phyloP scores from a whole-genome alignment of 169 alveolate species.

The Plasmodium vinckei region DNA sequence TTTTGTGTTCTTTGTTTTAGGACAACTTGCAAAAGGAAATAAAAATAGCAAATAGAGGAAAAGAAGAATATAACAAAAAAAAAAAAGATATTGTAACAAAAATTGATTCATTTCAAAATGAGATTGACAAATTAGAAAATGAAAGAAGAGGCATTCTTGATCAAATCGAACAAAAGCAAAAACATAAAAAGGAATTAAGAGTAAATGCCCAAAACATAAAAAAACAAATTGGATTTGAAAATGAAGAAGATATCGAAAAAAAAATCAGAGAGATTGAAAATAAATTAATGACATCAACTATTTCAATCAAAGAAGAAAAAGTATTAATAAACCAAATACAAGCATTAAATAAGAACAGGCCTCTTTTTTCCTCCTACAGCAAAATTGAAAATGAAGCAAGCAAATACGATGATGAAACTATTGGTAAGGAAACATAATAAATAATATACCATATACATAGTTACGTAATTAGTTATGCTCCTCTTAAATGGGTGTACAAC shows the following conservation, averaged over 20 bases:
- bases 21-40: conserved; percentile 78
- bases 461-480: not conserved
- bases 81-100: conserved; percentile 79
- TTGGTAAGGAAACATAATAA: conserved; percentile 7
- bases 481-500: not conserved
- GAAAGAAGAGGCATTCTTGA: conserved; percentile 80
- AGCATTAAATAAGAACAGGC: conserved; percentile 81
- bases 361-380: conserved; percentile 78
- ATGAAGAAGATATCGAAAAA: conserved; percentile 83
- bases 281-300: conserved; percentile 83
- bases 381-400: conserved; percentile 79
- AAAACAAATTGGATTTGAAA: conserved; percentile 81
- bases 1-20: conserved; percentile 72
- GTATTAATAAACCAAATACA: conserved; percentile 81
- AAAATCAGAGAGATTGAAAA: conserved; percentile 83
- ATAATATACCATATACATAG: not conserved
- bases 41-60: conserved; percentile 80
- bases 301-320: conserved; percentile 86
- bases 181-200: conserved; percentile 81
- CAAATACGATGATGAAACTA: conserved; percentile 73
- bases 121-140: conserved; percentile 80
- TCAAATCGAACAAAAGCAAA: conserved; percentile 80
- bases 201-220: conserved; percentile 80
- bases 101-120: conserved; percentile 80
- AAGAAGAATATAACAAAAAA: conserved; percentile 77